Percentiles rank a stretch among this genome's conserved stretches.
These are phyloP conservation scores for Trichoderma parareesei DNA, from an alignment of 495 filamentous ascomycete genomes.

Conservation along the genomic window DNA sequence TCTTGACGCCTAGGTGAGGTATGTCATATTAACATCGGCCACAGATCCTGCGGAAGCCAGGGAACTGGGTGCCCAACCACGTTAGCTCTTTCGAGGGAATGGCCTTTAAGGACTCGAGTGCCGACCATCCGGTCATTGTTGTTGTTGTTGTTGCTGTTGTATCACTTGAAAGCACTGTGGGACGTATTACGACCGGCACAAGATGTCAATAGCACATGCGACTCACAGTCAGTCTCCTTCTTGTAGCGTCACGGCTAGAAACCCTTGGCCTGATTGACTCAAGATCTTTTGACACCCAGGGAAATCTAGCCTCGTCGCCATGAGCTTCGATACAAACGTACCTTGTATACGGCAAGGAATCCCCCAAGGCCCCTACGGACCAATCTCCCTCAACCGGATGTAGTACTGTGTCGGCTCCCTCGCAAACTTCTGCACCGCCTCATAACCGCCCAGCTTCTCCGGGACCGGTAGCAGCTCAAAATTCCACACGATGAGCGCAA, in stretches of 20 bases:
- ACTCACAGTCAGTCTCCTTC: not conserved
- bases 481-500: conserved; percentile 30
- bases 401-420: conserved; percentile 23
- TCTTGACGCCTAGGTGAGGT: not conserved
- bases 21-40: not conserved
- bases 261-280: not conserved
- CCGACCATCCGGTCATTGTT: too few relatives aligned
- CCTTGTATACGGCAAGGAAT: not conserved
- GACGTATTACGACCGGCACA: too few relatives aligned
- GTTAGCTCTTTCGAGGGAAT: too few relatives aligned
- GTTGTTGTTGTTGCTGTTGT: too few relatives aligned
- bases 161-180: too few relatives aligned
- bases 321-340: not conserved
- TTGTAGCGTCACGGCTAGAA: not conserved
- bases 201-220: not conserved
- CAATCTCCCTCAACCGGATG: conserved; percentile 18
- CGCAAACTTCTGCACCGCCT: conserved; percentile 21
- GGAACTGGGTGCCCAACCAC: too few relatives aligned
- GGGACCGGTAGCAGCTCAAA: conserved; percentile 22
- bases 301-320: not conserved
- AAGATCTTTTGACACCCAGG: not conserved
- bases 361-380: not conserved
- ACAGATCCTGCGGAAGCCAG: too few relatives aligned
- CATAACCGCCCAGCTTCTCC: conserved; percentile 17
- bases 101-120: too few relatives aligned